Evolutionary conservation across 1,284 basidiomycete species (phyloP), one percentile per base, ranked within the genome.

Genomic region (Trichosporon sp.): DNA sequence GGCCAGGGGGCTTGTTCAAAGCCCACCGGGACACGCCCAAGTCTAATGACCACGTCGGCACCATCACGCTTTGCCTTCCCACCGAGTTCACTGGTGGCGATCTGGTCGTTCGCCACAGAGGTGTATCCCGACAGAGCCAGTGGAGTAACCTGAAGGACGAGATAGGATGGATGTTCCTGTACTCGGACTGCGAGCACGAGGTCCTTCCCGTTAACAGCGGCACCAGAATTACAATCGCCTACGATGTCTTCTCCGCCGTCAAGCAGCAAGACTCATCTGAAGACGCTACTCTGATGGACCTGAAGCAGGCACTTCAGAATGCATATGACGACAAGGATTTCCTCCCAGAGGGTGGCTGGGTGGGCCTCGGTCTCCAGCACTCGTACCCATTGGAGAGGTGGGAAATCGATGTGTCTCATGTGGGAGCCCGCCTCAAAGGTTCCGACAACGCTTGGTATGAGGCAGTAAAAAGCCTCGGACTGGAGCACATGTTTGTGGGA

Each of bases 131-230:
- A 18, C 67, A 42, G 2, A 73, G 66, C 38, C 69, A 72, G 21
- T 77, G 74, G 70, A 25, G 44, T 12, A 31, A 62, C 21, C 21
- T 12, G 21, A 21, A 25, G 9, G 47, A 25, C 21, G 38, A 27
- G 8, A 44, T 75, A 9, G 56, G 38, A 15, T 77, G 75, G 75
- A 51, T 66, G 12, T 77, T 77, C 68, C 68, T 86, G 73, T 85
- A 77, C 77, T 81, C 84, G 67, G 84, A 86, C 74, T 81, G 85
- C 66, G 84, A 85, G 69, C 84, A 86, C 71, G 85, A 86, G 70
- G 84, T 87, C 18, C 53, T 76, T 1, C 79, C 78, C 0, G 85
- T 87, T 3, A 75, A 68, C 1, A 78, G 79, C 0, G 86, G 86
- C 0, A 79, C 82, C 66, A 80, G 85, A 0, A 75, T 87, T 32